Base-by-base conservation (phyloP, 768 basidiomycete species). In the Pleurotus giganteus region DNA sequence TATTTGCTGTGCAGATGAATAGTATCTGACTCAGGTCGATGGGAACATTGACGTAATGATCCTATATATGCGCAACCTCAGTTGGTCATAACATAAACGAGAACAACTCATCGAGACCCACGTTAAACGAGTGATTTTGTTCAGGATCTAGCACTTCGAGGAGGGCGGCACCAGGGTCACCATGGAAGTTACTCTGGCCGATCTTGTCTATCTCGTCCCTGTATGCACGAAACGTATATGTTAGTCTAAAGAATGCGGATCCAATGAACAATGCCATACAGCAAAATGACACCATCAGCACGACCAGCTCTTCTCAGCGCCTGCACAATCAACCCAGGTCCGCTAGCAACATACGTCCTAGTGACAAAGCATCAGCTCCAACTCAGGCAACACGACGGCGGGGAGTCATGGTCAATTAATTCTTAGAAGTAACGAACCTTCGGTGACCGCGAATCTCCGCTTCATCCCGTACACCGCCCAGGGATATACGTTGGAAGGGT, bases 81-180 rank as follows among this genome's bases (percentile, higher is more conserved):
- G 46, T 26, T 15, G 15, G 46, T 31, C 17, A 7, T 15, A 21
- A 54, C 2, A 37, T 2, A 26, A 50, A 43, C 8, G 23, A 54
- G 27, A 43, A 39, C 11, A 28, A 50, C 15, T n/a, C 15, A 9
- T 24, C 7, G 37, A 23, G 41, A 68, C 80, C 57, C 49, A 85
- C 89, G 65, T 88, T 89, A 65, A 91, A 91, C 0, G 83, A 78
- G 64, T 89, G 81, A 58, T 94, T 95, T 69, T 96, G 93, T 66
- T 97, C 95, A 0, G 95, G 95, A 66, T 97, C 95, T 50, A 98
- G 77, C 0, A 95, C 93, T 63, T 98, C 94, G 3, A 98, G 72
- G 57, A 98, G 69, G 0, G 94, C 94, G 34, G 95, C 95, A 2
- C 83, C 84, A 12, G 94, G 94, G 66, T 96, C 94, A 0, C 94